Evolutionary conservation across 495 filamentous ascomycete genomes (phyloP).

Genomic region (Paragyromitra xinjiangensis): DNA sequence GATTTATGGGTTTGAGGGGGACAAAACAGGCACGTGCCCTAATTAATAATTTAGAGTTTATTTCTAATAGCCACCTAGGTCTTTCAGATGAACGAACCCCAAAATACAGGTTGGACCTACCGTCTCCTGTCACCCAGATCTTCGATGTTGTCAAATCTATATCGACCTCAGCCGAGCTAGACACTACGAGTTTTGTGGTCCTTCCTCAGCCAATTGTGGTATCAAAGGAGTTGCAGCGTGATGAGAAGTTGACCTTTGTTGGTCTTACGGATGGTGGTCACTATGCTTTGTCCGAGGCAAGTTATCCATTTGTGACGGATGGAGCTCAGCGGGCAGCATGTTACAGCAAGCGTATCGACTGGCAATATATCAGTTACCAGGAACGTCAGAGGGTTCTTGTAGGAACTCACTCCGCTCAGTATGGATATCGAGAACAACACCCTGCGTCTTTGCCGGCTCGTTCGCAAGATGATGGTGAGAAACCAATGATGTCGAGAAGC

Average conservation of each 20-base stretch:
- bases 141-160: constrained; percentile 84
- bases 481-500: constrained; percentile 42
- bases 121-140: constrained; percentile 85
- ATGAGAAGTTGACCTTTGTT: constrained; percentile 72
- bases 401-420: constrained; percentile 51
- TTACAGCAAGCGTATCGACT: constrained; percentile 42
- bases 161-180: constrained; percentile 65
- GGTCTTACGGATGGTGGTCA: constrained; percentile 85
- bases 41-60: constrained; percentile 4
- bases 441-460: constrained; percentile 51
- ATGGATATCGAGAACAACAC: constrained; percentile 43
- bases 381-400: constrained; percentile 53
- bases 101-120: constrained; percentile 73
- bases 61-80: constrained; percentile 41
- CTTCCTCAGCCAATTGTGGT: constrained; percentile 76
- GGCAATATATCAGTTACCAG: constrained; percentile 42
- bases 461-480: constrained; percentile 42
- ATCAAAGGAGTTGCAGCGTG: constrained; percentile 64
- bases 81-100: constrained; percentile 57
- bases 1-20: constrained; percentile 79
- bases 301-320: constrained; percentile 70
- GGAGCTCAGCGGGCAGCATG: constrained; percentile 50
- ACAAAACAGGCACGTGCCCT: constrained; percentile 41
- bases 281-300: constrained; percentile 90
- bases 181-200: constrained; percentile 73